Percentiles rank a stretch among this genome's conserved stretches.
Evolutionary conservation across 768 basidiomycete genomes (phyloP).

Genomic region (Xerocomellus chrysenteron): DNA sequence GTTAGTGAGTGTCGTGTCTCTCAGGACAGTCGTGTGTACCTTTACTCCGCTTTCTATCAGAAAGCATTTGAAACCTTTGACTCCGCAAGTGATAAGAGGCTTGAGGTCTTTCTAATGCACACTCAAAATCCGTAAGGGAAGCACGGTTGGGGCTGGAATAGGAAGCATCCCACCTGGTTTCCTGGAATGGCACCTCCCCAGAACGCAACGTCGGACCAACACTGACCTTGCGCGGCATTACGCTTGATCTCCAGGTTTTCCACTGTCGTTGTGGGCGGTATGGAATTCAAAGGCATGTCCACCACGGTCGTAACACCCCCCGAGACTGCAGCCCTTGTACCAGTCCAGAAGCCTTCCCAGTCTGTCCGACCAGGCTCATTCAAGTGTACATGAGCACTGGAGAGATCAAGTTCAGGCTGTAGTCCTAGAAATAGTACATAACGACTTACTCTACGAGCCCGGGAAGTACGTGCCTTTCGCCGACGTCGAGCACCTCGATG

Average conservation of each 20-base stretch:
- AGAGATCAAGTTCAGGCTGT: neutral
- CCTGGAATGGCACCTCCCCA: constrained; percentile 92
- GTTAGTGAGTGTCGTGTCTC: constrained; percentile 3
- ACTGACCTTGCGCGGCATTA: constrained; percentile 63
- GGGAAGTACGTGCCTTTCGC: constrained; percentile 61
- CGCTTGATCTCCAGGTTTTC: constrained; percentile 71
- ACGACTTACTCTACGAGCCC: constrained; percentile 73
- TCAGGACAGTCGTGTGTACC: constrained; percentile 39
- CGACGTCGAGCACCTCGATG: constrained; percentile 53
- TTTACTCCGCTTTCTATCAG: constrained; percentile 95
- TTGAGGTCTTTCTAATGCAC: constrained; percentile 60
- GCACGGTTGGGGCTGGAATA: neutral
- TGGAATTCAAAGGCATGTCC: constrained; percentile 98
- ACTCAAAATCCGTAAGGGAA: neutral
- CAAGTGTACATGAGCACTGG: constrained; percentile 86
- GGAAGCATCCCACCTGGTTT: constrained; percentile 59
- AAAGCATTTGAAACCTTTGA: constrained; percentile 97
- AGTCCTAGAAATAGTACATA: neutral
- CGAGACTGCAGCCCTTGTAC: constrained; percentile 86
- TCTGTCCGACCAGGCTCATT: constrained; percentile 92
- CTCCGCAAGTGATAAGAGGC: constrained; percentile 75
- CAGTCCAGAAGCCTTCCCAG: constrained; percentile 94
- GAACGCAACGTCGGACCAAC: constrained; percentile 74
- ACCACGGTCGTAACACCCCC: constrained; percentile 95
- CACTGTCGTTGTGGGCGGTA: constrained; percentile 92